Evolutionary conservation across 139 green algal species (phyloP), one percentile per base, ranked within the genome.

Genomic region (Micromonas commoda): DNA sequence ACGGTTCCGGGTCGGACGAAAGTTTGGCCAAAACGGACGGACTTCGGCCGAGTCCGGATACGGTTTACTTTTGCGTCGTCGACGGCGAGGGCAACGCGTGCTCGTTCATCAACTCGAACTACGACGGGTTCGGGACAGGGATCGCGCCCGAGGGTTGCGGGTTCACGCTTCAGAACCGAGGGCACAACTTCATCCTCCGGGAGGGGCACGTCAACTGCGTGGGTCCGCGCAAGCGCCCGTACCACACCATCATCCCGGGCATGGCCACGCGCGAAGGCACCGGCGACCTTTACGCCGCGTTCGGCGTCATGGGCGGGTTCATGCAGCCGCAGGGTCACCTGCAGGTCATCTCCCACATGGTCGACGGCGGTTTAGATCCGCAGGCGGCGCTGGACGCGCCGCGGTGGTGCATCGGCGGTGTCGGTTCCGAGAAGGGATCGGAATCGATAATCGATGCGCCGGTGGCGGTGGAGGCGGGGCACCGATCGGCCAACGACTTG

Each of bases 31-130:
- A n/a, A n/a, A n/a, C n/a, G n/a, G n/a, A 23, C 45, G 45, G 45
- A 57, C 45, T 57, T 9, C 45, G 45, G 45, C 45, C 45, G 9
- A 79, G 80, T 33, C 73, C 66, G 0, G 88, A 93, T 82, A 93
- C 89, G 0, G 85, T 89, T 3, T 90, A 92, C 72, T 89, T 92
- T 54, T 85, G 80, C 35, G 87, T 84, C 2, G 85, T 91, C n/a
- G 89, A 93, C 77, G 80, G 73, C 0, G 73, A 87, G 31, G 89
- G 89, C 61, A 93, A 91, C 69, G 89, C 57, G 6, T 88, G 82
- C 74, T 88, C 80, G 63, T 89, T 92, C 83, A 93, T 93, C 78
- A 90, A 92, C 76, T 86, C 71, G 64, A 92, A 86, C 78, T 93
- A 92, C 81, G 86, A 88, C 73, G 82, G 79, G 34, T 92, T 92